These are phyloP conservation scores for Psilocybe tampanensis DNA, from an alignment of 768 basidiomycete genomes.

Conservation along the genomic window DNA sequence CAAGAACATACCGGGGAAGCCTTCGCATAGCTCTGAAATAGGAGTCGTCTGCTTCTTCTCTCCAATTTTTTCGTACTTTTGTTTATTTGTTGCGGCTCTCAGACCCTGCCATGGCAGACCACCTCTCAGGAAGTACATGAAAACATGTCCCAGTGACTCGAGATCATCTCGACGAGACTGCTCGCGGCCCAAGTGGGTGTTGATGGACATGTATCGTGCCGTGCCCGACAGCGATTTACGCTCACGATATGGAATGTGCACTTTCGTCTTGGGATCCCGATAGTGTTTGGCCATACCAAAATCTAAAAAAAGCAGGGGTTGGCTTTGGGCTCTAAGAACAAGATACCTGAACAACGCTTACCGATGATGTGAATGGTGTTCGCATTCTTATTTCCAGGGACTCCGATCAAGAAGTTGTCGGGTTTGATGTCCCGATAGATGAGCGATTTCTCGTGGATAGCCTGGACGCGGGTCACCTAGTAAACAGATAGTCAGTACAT, in stretches of 20 bases:
- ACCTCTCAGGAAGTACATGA: conserved; percentile 98
- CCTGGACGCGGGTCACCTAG: conserved; percentile 95
- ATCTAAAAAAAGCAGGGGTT: conserved; percentile 46
- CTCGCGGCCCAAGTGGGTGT: conserved; percentile 96
- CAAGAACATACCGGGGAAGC: conserved; percentile 80
- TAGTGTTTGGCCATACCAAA: conserved; percentile 99
- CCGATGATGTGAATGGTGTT: conserved; percentile 88
- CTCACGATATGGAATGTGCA: conserved; percentile 99
- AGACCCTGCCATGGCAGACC: conserved; percentile 98
- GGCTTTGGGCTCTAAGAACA: background rate
- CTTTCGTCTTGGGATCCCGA: conserved; percentile 95
- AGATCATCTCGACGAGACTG: conserved; percentile 94
- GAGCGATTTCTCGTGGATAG: conserved; percentile 97
- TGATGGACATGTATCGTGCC: conserved; percentile 99
- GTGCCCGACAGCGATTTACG: conserved; percentile 96
- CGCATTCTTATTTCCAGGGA: conserved; percentile 87
- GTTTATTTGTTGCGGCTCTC: conserved; percentile 97
- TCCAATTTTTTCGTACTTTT: conserved; percentile 99
- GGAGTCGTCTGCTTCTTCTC: conserved; percentile 97
- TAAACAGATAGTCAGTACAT: background rate
- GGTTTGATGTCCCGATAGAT: conserved; percentile 99
- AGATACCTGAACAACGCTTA: conserved; percentile 38
- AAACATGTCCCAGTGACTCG: conserved; percentile 97
- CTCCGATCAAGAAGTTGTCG: conserved; percentile 98
- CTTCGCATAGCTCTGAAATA: conserved; percentile 93